A percentile compares a stretch with the other conserved stretches of the same genome.
Evolutionary conservation across 2,329 filamentous ascomycete species (phyloP).

Genomic region (Xylariomycetidae sp.): DNA sequence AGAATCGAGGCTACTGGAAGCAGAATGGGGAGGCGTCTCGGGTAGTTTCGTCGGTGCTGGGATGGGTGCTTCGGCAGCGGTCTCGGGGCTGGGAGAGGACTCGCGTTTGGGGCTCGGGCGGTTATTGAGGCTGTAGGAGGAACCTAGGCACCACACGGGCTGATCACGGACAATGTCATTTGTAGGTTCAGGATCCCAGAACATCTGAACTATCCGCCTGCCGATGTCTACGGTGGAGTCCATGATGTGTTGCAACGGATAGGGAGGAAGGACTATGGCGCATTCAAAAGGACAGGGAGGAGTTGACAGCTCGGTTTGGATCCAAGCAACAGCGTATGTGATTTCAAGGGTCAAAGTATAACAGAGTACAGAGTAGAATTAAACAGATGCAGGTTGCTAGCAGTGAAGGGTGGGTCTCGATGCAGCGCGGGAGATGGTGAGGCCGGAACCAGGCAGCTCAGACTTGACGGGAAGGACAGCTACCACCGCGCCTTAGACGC

Average conservation of each 20-base stretch:
- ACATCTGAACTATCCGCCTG: slow-evolving; percentile 79
- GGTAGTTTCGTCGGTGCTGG: slow-evolving; percentile 25
- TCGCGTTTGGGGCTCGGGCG: slow-evolving; percentile 14
- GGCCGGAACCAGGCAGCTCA: too few relatives aligned
- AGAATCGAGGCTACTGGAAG: slow-evolving; percentile 47
- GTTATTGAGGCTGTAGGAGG: slow-evolving; percentile 42
- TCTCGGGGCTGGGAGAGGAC: slow-evolving; percentile 8
- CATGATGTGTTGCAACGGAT: slow-evolving; percentile 16
- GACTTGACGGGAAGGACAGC: too few relatives aligned
- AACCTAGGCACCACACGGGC: slow-evolving; percentile 79
- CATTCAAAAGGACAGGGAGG: neutral
- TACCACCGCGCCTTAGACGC: too few relatives aligned
- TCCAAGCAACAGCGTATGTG: too few relatives aligned
- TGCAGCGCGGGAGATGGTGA: too few relatives aligned
- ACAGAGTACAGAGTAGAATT: too few relatives aligned
- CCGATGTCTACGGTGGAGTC: slow-evolving; percentile 63
- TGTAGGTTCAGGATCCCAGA: slow-evolving; percentile 85
- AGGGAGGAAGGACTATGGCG: neutral
- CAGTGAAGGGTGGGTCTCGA: too few relatives aligned
- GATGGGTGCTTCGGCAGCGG: slow-evolving; percentile 11
- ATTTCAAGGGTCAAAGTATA: too few relatives aligned
- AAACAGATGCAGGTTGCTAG: too few relatives aligned
- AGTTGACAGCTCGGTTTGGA: too few relatives aligned
- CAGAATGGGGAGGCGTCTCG: slow-evolving; percentile 45
- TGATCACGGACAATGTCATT: slow-evolving; percentile 66